Evolutionary conservation across 1,139 yeast species (phyloP), one percentile per base, ranked within the genome.

Genomic region (Hansenula sp.): DNA sequence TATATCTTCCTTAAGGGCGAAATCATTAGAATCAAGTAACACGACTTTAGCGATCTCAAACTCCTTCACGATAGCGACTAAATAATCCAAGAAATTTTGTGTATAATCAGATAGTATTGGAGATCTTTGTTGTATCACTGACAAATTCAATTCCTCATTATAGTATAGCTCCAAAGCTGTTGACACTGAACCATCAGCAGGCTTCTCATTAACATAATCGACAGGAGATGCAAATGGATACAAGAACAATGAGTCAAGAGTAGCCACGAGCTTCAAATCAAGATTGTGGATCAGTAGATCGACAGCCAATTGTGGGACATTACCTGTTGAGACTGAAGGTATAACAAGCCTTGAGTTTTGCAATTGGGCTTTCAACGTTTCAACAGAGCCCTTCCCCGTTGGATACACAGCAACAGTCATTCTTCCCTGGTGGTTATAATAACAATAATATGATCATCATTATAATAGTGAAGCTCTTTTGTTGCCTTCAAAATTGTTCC

Each of bases 151-250:
- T 1, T 53, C 45, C 1, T 58, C 52, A 47, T 68, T 66, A 46
- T 67, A 62, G 52, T 73, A 80, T 1, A 82, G 70, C 51, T 88
- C 95, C 21, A 84, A 57, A 0, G 83, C 77, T 2, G 83, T 74
- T 6, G 82, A 61, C 34, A 82, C 59, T 4, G 80, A n/a, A 18
- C 39, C 41, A 28, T 30, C 28, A 3, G 32, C 39, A 19, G 39
- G 43, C 10, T 44, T 44, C 5, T 26, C 27, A 9, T 47, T 52
- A 2, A 60, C 61, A 36, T 65, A 61, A 57, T 89, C 96, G 12
- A 75, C 64, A 1, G 97, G 94, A 0, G 96, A 85, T 0, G 82
- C 80, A 64, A 90, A 88, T 3, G 98, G 96, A 53, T 85, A 86
- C 20, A 89, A 61, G 51, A 70, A 77, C 4, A 66, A 60, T 39